Evolutionary conservation across 2,329 filamentous ascomycete species (phyloP).

Genomic region (Chlorencoelia australis): DNA sequence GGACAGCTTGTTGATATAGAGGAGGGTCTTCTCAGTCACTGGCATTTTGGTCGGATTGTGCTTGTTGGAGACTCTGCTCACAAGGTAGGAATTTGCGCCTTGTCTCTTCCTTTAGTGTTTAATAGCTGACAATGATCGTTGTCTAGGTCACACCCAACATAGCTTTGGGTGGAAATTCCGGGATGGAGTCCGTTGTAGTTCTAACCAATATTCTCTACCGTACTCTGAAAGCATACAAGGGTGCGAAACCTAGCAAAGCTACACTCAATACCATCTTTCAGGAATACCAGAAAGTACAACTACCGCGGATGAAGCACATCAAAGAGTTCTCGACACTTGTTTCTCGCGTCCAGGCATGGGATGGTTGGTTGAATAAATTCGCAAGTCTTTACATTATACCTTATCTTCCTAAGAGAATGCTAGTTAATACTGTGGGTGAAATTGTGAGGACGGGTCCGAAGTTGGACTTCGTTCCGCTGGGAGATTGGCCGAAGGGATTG

Average conservation of each 20-base stretch:
- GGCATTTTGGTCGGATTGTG: constrained; percentile 2
- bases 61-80: constrained; percentile 3
- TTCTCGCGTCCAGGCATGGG: not conserved
- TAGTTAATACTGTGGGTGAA: not conserved
- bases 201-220: not conserved
- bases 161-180: not conserved
- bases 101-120: too few relatives aligned
- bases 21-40: constrained; percentile 1
- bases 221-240: not conserved
- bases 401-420: not conserved
- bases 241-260: not conserved
- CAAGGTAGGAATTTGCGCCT: too few relatives aligned
- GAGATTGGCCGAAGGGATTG: not conserved
- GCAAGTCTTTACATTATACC: not conserved
- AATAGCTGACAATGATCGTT: not conserved
- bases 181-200: not conserved
- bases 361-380: not conserved
- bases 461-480: not conserved
- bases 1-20: constrained; percentile 1
- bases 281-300: not conserved
- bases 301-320: not conserved
- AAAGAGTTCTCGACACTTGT: not conserved
- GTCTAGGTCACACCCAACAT: not conserved
- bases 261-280: not conserved
- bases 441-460: not conserved